Evolutionary conservation across 31 red algal genomes (phyloP).

Genomic region (Endocladia muricata): DNA sequence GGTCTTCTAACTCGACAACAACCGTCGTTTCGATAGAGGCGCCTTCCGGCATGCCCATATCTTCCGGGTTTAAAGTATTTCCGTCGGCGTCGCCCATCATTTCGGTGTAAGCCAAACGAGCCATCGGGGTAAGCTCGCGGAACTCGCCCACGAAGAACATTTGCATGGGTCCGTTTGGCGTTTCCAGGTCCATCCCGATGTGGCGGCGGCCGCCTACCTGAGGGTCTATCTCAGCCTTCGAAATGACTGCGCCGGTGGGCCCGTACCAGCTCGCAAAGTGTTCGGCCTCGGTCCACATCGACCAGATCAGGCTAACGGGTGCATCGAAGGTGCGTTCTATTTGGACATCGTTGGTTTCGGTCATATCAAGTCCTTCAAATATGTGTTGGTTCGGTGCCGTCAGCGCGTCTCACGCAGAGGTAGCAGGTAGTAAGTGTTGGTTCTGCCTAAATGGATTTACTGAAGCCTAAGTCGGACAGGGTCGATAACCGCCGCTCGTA

Average conservation of each 20-base stretch:
- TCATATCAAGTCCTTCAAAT: too few species aligned
- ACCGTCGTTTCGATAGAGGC: not conserved
- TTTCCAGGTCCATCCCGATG: not conserved
- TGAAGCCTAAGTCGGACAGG: too few species aligned
- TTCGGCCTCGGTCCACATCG: too few species aligned
- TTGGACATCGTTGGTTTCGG: too few species aligned
- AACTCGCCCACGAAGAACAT: not conserved
- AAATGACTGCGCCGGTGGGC: not conserved
- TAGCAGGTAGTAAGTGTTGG: too few species aligned
- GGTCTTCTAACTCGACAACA: constrained; percentile 1
- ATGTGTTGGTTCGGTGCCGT: too few species aligned
- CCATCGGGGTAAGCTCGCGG: not conserved
- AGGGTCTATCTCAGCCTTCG: not conserved
- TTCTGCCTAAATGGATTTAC: too few species aligned
- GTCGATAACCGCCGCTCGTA: too few species aligned
- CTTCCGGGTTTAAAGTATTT: not conserved
- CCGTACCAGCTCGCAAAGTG: not conserved
- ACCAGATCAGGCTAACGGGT: too few species aligned
- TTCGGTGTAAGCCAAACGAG: not conserved
- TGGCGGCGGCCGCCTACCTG: not conserved
- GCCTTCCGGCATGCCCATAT: not conserved
- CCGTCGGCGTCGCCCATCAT: not conserved
- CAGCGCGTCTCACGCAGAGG: too few species aligned
- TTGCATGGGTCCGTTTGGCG: not conserved
- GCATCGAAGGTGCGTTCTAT: too few species aligned